Percentiles rank a stretch among this genome's conserved stretches.
phyloP scores from a whole-genome alignment of 1,139 yeast genomes.

The Torulaspora pretoriensis region DNA sequence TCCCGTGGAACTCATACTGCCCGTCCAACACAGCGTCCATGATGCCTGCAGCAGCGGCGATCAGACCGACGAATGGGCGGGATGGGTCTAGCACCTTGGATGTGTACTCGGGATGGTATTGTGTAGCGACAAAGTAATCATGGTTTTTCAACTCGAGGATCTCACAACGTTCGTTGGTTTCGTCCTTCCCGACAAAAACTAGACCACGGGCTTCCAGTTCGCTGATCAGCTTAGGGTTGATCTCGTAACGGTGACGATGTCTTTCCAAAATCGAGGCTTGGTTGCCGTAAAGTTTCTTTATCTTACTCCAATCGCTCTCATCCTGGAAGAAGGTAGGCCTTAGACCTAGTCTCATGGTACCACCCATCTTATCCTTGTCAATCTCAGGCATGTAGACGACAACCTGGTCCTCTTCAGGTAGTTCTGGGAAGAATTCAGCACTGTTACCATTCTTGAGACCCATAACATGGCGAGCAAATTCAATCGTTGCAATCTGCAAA shows the following conservation, averaged over 20 bases:
- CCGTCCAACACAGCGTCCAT: conserved; percentile 55
- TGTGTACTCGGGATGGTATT: conserved; percentile 96
- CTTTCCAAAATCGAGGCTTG: conserved; percentile 74
- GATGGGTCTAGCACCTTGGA: conserved; percentile 97
- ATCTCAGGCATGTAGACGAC: conserved; percentile 99
- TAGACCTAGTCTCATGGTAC: conserved; percentile 97
- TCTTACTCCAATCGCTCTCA: conserved; percentile 63
- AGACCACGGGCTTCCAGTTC: conserved; percentile 74
- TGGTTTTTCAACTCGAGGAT: conserved; percentile 74
- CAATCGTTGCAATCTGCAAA: conserved; percentile 94
- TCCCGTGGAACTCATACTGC: conserved; percentile 26
- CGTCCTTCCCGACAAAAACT: conserved; percentile 90
- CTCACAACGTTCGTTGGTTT: conserved; percentile 87
- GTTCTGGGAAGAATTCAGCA: conserved; percentile 68
- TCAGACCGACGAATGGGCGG: conserved; percentile 90
- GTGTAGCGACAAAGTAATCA: conserved; percentile 92
- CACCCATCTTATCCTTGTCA: conserved; percentile 92
- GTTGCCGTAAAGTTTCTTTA: conserved; percentile 78
- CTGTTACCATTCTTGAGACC: conserved; percentile 71
- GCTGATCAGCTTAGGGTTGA: conserved; percentile 76
- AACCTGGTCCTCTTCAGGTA: conserved; percentile 61
- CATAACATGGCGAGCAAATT: conserved; percentile 78
- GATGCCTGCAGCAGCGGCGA: conserved; percentile 85
- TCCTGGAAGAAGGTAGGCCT: conserved; percentile 81
- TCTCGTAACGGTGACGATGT: conserved; percentile 98